These are phyloP conservation scores for Kodamaea arcana DNA, from an alignment of 1,139 yeast genomes.

Conservation along the genomic window DNA sequence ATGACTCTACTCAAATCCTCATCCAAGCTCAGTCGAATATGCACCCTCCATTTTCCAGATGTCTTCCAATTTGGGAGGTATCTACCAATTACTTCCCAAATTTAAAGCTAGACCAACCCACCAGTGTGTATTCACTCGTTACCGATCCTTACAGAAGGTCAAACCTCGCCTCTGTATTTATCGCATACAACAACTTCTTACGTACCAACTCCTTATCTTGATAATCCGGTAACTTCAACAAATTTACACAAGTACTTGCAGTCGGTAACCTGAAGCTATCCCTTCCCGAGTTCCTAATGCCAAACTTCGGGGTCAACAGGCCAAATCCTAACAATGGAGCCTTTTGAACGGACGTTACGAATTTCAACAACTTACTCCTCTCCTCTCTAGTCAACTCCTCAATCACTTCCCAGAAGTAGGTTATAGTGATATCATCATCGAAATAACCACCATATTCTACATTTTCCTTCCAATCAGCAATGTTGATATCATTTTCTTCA, in stretches of 20 bases:
- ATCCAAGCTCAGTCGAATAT: too few species aligned
- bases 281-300: slow-evolving; percentile 70
- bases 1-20: too few species aligned
- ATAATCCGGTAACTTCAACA: slow-evolving; percentile 83
- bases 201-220: slow-evolving; percentile 52
- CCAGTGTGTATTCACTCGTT: too few species aligned
- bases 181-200: slow-evolving; percentile 68
- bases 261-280: slow-evolving; percentile 66
- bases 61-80: too few species aligned
- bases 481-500: slow-evolving; percentile 60
- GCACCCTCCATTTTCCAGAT: too few species aligned
- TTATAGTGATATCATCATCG: slow-evolving; percentile 53
- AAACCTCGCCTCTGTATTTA: slow-evolving; percentile 79
- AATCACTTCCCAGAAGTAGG: slow-evolving; percentile 72
- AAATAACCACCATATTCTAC: slow-evolving; percentile 67
- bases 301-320: slow-evolving; percentile 71
- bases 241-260: slow-evolving; percentile 88
- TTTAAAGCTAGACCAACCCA: too few species aligned
- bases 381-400: slow-evolving; percentile 63
- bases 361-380: slow-evolving; percentile 62
- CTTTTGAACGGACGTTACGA: slow-evolving; percentile 86
- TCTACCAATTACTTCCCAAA: too few species aligned
- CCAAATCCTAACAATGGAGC: slow-evolving; percentile 89
- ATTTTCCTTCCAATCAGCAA: slow-evolving; percentile 62
- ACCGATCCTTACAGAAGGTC: slow-evolving; percentile 44